Evolutionary conservation across 2,329 filamentous ascomycete genomes (phyloP).

Genomic region (Fusarium nodosum): DNA sequence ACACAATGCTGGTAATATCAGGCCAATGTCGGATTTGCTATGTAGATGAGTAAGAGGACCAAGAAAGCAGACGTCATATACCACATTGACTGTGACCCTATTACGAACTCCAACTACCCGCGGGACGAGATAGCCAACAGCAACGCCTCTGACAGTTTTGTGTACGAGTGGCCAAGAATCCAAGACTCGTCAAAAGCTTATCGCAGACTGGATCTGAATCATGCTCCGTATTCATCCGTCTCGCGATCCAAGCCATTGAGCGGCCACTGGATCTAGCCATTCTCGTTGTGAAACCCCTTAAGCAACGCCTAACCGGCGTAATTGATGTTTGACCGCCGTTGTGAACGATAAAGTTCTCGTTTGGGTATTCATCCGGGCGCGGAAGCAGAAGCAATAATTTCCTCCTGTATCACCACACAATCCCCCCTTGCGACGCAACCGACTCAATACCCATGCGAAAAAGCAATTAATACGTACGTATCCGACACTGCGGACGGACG

Average conservation of each 20-base stretch:
- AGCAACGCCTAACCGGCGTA: background rate
- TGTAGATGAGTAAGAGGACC: background rate
- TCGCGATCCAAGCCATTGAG: slow-evolving; percentile 5
- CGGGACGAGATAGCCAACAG: slow-evolving; percentile 2
- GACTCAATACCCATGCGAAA: slow-evolving; percentile 29
- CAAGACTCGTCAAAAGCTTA: slow-evolving; percentile 28
- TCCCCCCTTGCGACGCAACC: slow-evolving; percentile 6
- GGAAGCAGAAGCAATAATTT: slow-evolving; percentile 11
- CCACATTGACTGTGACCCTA: slow-evolving; percentile 5
- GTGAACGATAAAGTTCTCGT: slow-evolving; percentile 14
- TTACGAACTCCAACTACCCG: slow-evolving; percentile 13
- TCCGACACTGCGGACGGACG: slow-evolving; percentile 18
- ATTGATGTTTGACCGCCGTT: slow-evolving; percentile 3
- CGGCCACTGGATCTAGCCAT: slow-evolving; percentile 1
- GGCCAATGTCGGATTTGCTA: background rate
- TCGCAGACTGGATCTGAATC: slow-evolving; percentile 14
- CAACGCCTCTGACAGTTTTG: slow-evolving; percentile 5
- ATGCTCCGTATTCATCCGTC: slow-evolving; percentile 10
- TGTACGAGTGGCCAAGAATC: slow-evolving; percentile 13
- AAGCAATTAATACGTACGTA: slow-evolving; percentile 12
- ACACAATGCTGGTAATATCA: slow-evolving; percentile 28
- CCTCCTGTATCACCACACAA: slow-evolving; percentile 9
- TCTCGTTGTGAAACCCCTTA: slow-evolving; percentile 9
- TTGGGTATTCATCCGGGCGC: slow-evolving; percentile 21
- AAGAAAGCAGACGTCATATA: slow-evolving; percentile 28